These are phyloP conservation scores for Aureobasidium musti DNA, from an alignment of 2,329 filamentous ascomycete genomes.

Conservation along the genomic window DNA sequence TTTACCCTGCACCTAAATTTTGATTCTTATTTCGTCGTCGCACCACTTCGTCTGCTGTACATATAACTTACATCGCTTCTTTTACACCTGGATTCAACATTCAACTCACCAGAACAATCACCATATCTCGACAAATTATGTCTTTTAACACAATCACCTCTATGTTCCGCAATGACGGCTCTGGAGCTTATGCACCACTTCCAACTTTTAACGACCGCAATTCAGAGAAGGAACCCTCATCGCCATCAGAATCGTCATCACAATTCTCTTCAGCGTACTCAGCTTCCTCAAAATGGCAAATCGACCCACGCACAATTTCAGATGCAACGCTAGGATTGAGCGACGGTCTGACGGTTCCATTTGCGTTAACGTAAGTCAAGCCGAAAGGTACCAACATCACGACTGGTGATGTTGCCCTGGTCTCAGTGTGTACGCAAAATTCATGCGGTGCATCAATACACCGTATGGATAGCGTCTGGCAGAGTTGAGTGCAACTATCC, in stretches of 20 bases:
- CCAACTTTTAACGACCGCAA: neutral
- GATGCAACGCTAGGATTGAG: constrained; percentile 48
- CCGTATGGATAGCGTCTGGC: too few relatives aligned
- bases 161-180: neutral
- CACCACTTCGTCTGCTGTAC: neutral
- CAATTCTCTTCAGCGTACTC: constrained; percentile 4
- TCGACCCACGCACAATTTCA: constrained; percentile 48
- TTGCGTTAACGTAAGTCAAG: constrained; percentile 46
- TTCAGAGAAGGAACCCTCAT: constrained; percentile 1
- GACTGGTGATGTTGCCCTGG: too few relatives aligned
- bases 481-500: too few relatives aligned
- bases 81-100: neutral
- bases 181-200: constrained; percentile 8
- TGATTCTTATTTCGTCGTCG: neutral
- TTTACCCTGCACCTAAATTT: neutral
- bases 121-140: neutral
- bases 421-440: too few relatives aligned
- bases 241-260: constrained; percentile 6
- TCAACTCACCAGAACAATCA: neutral
- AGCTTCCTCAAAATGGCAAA: constrained; percentile 21
- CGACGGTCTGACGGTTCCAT: constrained; percentile 49
- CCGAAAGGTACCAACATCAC: too few relatives aligned
- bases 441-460: too few relatives aligned
- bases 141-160: constrained; percentile 5
- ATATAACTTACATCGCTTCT: neutral